Evolutionary conservation across 2,329 filamentous ascomycete genomes (phyloP).

Genomic region (Chrysoporthe cubensis): DNA sequence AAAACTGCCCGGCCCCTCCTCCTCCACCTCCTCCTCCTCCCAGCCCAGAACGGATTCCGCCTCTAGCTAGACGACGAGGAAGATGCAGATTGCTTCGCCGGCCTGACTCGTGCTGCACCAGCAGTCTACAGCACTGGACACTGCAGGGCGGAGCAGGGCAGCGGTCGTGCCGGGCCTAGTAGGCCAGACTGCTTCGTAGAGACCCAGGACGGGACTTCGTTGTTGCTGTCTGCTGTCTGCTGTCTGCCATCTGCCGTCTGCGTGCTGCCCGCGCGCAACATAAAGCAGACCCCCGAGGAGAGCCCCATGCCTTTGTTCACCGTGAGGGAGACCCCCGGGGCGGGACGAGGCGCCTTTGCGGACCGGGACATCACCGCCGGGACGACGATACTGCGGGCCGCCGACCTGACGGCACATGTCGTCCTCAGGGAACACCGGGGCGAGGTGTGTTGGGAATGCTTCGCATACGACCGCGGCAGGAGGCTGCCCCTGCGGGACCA

Average conservation of each 20-base stretch:
- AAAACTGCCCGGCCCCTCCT: too few species aligned
- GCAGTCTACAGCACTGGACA: too few species aligned
- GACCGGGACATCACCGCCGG: conserved; percentile 4
- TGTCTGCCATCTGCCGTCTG: not conserved
- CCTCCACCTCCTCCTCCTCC: too few species aligned
- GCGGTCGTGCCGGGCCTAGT: too few species aligned
- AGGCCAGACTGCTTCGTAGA: too few species aligned
- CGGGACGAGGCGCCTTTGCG: conserved; percentile 23
- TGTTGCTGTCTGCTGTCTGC: not conserved
- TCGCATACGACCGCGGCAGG: conserved; percentile 24
- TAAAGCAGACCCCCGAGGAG: not conserved
- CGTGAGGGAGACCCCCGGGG: conserved; percentile 20
- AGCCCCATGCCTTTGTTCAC: conserved; percentile 5
- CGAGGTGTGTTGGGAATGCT: conserved; percentile 28
- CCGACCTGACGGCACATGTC: conserved; percentile 24
- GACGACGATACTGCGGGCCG: conserved; percentile 4
- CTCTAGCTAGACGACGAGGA: too few species aligned
- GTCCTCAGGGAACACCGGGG: conserved; percentile 26
- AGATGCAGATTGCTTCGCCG: too few species aligned
- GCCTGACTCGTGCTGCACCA: too few species aligned
- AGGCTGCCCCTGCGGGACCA: conserved; percentile 21
- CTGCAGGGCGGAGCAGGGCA: too few species aligned
- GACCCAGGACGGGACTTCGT: not conserved
- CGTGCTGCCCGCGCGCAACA: not conserved
- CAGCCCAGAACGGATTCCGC: too few species aligned